Percentiles rank a stretch among this genome's conserved stretches.
Evolutionary conservation across 345 rosid genomes (phyloP).

Genomic region (Euphorbia tirucalli): DNA sequence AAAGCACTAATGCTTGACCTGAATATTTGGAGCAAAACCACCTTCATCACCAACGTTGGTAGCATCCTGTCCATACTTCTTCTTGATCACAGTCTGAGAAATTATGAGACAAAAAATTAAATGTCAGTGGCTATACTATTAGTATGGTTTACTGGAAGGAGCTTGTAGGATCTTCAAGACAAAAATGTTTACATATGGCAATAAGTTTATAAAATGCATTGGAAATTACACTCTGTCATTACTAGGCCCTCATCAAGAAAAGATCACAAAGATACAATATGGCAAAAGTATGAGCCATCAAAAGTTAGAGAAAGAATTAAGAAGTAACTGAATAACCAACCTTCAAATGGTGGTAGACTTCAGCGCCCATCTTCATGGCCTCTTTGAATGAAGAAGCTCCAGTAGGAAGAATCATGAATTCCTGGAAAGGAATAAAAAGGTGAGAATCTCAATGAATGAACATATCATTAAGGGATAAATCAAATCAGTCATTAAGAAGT

Average conservation of each 20-base stretch:
- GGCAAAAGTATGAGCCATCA: neutral
- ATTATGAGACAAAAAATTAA: neutral
- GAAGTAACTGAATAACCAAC: conserved; percentile 16
- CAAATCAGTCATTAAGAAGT: neutral
- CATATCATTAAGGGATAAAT: neutral
- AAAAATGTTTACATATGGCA: neutral
- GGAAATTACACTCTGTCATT: neutral
- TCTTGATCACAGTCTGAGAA: conserved; percentile 52
- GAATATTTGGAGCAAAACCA: conserved; percentile 64
- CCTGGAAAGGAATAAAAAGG: conserved; percentile 32
- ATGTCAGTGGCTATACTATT: neutral
- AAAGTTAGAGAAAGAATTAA: neutral
- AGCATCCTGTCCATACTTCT: conserved; percentile 68
- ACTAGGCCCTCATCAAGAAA: neutral
- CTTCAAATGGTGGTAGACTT: conserved; percentile 69
- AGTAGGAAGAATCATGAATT: conserved; percentile 66
- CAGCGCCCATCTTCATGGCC: conserved; percentile 79
- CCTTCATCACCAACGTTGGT: conserved; percentile 69
- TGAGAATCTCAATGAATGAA: conserved; percentile 13
- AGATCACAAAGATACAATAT: neutral
- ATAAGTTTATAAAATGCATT: too few relatives aligned
- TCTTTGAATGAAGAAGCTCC: conserved; percentile 70
- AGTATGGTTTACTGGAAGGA: neutral
- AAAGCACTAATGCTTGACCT: conserved; percentile 26
- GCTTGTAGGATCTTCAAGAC: neutral